Conservation (phyloP, 352 stramenopile genomes). For the Phytophthora citrophthora region DNA sequence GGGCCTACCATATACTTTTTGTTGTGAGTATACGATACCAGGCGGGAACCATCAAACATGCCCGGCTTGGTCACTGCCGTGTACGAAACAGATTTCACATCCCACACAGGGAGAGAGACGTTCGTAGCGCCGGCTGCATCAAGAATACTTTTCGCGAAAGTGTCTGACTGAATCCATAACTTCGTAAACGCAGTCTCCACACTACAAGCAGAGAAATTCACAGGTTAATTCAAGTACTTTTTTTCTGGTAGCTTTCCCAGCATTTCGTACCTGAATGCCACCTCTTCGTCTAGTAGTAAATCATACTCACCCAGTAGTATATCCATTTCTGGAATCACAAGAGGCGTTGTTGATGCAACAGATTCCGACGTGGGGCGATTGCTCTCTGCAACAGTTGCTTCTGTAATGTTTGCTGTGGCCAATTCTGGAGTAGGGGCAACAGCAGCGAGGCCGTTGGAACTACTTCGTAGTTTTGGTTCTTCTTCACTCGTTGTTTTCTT, state of each 20-base stretch:
- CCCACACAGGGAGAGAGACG: conserved; percentile 62
- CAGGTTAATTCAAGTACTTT: not conserved
- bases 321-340: conserved; percentile 52
- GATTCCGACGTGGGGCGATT: conserved; percentile 11
- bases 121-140: conserved; percentile 60
- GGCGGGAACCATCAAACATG: conserved; percentile 63
- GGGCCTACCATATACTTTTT: conserved; percentile 91
- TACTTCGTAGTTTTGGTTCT: conserved; percentile 25
- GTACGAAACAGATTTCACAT: conserved; percentile 48
- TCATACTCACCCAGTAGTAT: conserved; percentile 72
- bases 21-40: conserved; percentile 78
- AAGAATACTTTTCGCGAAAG: conserved; percentile 58
- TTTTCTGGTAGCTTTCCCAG: not conserved
- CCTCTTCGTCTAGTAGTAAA: conserved; percentile 71
- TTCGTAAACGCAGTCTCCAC: conserved; percentile 65
- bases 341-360: conserved; percentile 11
- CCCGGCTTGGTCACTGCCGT: conserved; percentile 63
- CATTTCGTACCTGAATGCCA: conserved; percentile 65
- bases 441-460: conserved; percentile 30
- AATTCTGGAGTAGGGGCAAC: conserved; percentile 28
- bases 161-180: conserved; percentile 68
- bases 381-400: conserved; percentile 12
- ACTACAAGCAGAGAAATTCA: conserved; percentile 32
- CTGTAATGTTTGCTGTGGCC: conserved; percentile 1
- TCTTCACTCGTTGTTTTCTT: not conserved